phyloP scores from a whole-genome alignment of 495 filamentous ascomycete species.

The Trichocladium uniseriatum region DNA sequence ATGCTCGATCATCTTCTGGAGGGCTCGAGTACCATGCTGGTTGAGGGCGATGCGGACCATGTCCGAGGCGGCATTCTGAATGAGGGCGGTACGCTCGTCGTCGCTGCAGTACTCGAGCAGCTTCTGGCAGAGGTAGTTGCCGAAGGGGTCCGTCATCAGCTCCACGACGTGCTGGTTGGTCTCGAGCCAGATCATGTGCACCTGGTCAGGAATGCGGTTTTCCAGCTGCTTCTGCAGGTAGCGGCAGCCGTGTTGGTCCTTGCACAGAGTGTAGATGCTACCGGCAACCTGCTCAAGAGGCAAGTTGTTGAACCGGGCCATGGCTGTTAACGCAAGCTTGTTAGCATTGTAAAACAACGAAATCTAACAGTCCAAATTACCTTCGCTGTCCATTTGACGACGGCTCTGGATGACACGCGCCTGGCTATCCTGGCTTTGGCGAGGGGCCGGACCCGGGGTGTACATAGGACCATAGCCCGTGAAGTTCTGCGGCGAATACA shows the following conservation, averaged over 20 bases:
- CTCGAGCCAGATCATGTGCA: conserved; percentile 88
- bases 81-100: conserved; percentile 84
- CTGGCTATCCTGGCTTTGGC: conserved; percentile 51
- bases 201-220: conserved; percentile 68
- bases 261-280: conserved; percentile 79
- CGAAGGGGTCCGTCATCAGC: conserved; percentile 97
- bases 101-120: conserved; percentile 86
- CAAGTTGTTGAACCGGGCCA: conserved; percentile 65
- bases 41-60: conserved; percentile 90
- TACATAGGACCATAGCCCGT: conserved; percentile 36
- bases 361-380: conserved; percentile 26
- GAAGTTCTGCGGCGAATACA: conserved; percentile 45
- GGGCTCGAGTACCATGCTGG: conserved; percentile 88
- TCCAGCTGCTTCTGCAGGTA: conserved; percentile 97
- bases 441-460: conserved; percentile 17
- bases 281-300: conserved; percentile 69
- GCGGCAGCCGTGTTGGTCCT: conserved; percentile 94
- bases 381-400: conserved; percentile 54
- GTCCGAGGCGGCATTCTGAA: conserved; percentile 74
- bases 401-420: conserved; percentile 62
- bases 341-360: neutral
- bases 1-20: conserved; percentile 99
- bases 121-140: conserved; percentile 97
- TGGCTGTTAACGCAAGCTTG: conserved; percentile 28
- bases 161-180: conserved; percentile 86